Conservation (phyloP, 805 yeast species). For the Kodamaea hsintzibuensis region DNA sequence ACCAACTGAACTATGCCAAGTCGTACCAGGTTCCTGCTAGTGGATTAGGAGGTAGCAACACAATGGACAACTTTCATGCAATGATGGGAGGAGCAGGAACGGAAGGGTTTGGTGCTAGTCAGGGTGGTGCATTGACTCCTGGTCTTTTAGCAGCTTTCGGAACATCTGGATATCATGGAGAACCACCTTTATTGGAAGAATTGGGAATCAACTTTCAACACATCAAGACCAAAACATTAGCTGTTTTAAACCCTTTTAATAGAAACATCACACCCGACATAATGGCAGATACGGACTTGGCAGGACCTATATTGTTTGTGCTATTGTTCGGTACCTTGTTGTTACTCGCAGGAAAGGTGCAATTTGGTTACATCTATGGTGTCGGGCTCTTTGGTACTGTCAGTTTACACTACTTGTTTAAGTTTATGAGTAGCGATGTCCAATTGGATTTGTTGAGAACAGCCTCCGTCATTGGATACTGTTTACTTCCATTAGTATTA, state of each 20-base stretch:
- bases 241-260: conserved; percentile 79
- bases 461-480: conserved; percentile 91
- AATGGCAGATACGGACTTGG: conserved; percentile 86
- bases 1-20: conserved; percentile 41
- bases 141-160: conserved; percentile 93
- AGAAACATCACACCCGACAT: conserved; percentile 63
- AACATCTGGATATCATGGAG: conserved; percentile 92
- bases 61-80: conserved; percentile 30
- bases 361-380: conserved; percentile 95
- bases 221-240: conserved; percentile 78
- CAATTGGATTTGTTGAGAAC: conserved; percentile 65
- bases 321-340: conserved; percentile 81
- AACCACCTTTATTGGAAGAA: conserved; percentile 89
- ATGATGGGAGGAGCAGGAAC: conserved; percentile 27
- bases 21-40: conserved; percentile 22
- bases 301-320: conserved; percentile 92
- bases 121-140: conserved; percentile 55
- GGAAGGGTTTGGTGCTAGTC: conserved; percentile 33
- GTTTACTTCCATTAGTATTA: conserved; percentile 84
- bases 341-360: conserved; percentile 87
- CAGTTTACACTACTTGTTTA: conserved; percentile 80
- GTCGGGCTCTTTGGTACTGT: conserved; percentile 90
- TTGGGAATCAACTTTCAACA: conserved; percentile 90
- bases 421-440: conserved; percentile 74
- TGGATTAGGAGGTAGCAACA: conserved; percentile 13